A percentile compares a stretch with the other conserved stretches of the same genome.
Evolutionary conservation across 495 filamentous ascomycete species (phyloP).

Genomic region (Podospora conica): DNA sequence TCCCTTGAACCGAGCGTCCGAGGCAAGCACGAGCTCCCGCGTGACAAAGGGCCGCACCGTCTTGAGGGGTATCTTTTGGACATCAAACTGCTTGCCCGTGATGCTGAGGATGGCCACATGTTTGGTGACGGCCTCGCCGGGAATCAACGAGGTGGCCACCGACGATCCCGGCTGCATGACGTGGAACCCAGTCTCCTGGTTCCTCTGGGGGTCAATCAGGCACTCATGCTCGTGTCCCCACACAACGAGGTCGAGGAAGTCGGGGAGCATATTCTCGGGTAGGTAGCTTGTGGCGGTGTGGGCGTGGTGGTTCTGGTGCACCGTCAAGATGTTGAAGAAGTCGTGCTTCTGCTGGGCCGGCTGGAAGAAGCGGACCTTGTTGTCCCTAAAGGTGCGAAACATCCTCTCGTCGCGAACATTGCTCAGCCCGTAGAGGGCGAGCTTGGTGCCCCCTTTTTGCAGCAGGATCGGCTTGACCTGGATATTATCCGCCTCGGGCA

Average conservation of each 20-base stretch:
- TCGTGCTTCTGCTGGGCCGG: constrained; percentile 76
- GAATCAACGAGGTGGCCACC: constrained; percentile 83
- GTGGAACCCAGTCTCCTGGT: constrained; percentile 82
- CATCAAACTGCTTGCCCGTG: constrained; percentile 72
- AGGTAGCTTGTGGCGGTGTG: constrained; percentile 87
- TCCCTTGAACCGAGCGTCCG: constrained; percentile 69
- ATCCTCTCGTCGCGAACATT: constrained; percentile 95
- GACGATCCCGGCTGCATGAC: constrained; percentile 98
- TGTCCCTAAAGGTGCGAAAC: constrained; percentile 86
- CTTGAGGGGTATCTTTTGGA: constrained; percentile 78
- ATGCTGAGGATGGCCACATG: constrained; percentile 81
- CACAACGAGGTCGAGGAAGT: constrained; percentile 83
- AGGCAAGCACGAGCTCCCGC: constrained; percentile 69
- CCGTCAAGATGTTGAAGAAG: constrained; percentile 94
- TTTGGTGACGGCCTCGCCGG: constrained; percentile 87
- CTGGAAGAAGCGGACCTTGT: constrained; percentile 87
- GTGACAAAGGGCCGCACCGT: constrained; percentile 88
- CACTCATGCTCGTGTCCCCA: constrained; percentile 99
- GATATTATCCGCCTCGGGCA: constrained; percentile 87
- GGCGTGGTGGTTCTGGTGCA: constrained; percentile 94
- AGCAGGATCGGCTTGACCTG: constrained; percentile 83
- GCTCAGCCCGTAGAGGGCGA: constrained; percentile 92
- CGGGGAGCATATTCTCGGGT: constrained; percentile 88
- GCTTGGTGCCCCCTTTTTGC: constrained; percentile 89
- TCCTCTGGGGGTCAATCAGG: constrained; percentile 72